Base-by-base conservation (phyloP, 2,329 filamentous ascomycete species). In the Talaromyces marneffei region DNA sequence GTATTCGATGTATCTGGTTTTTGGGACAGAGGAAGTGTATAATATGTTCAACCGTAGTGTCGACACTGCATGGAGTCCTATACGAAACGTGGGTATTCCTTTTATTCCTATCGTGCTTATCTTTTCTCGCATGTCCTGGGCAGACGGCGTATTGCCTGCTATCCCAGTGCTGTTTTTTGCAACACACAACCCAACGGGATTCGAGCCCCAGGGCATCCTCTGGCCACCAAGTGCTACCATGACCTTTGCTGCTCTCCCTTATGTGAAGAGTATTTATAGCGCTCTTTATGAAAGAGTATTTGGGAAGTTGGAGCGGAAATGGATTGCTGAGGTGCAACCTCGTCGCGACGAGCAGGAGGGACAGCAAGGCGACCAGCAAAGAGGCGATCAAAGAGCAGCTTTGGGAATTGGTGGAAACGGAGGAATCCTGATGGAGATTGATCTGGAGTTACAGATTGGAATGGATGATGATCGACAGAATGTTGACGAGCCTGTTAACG, bases 181-280 rank as follows among this genome's bases (percentile, higher is more conserved):
- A 33, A 78, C 78, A 7, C 78, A 81, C 60, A 75, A 72, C 50
- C 75, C 79, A 1, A 71, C 60, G 18, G 63, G 68, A 0, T 73
- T 73, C 18, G 74, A 77, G 31, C 71, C 83, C 4, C 81, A 86
- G 63, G 73, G 85, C 50, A 77, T 79, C n/a, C 74, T 84, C 48
- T 88, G 85, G 85, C 86, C 88, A 2, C 87, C 87, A 1, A 85
- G 82, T 52, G 83, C 87, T 14, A 83, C 84, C 27, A 83, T 89
- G 66, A 83, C 85, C 2, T 84, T 90, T 65, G 85, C 86, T 2
- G 78, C 85, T 4, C 73, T 91, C 3, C 88, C 88, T 0, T 89
- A 89, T 65, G 68, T 89, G 2, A 83, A 87, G 57, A 81, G 81
- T 33, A 77, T 83, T 23, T 91, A 91, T 73, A 85, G 85, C 60